Base-by-base conservation (phyloP, 2,329 filamentous ascomycete species). In the Fusarium torreyae region DNA sequence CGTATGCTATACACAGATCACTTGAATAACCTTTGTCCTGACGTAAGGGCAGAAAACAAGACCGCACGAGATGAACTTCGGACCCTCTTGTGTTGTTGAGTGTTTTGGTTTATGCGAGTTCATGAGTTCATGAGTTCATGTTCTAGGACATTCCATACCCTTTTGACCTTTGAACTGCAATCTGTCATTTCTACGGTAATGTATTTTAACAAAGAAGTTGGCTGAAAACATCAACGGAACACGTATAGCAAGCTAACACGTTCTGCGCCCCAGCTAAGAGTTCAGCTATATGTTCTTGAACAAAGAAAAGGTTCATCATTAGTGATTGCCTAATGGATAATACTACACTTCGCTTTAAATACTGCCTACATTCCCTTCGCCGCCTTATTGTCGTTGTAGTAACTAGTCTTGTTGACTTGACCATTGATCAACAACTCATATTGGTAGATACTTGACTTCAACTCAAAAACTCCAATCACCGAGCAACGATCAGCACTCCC, bases 231-330 rank as follows among this genome's bases (percentile, higher is more conserved):
- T 11, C 18, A n/a, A 36, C 8, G 8, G 10, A 36, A 28, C n/a
- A 24, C n/a, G 31, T 18, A 13, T 7, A 10, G 10, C n/a, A 52
- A 40, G 13, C 38, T 7, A 20, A 39, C 10, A 18, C 17, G 17
- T 39, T 18, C 38, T 11, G 14, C 15, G 17, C 14, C 14, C 34
- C 6, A 6, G 7, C 34, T 17, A 36, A 36, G 13, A 15, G n/a
- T 18, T 39, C n/a, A 15, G 11, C 14, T 22, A 14, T 14, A 22
- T 24, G 8, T 18, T 20, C 18, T 9, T 31, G 43, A 63, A 63
- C 58, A 63, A 57, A 63, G 43, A 17, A 20, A 4, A 44, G 49
- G 43, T 57, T 38, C 24, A 22, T 39, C n/a, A 4, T 6, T 7
- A 17, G 15, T 6, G 28, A 17, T 13, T 36, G 38, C 38, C n/a